phyloP scores from a whole-genome alignment of 2,329 filamentous ascomycete species.

The Botrytis sinoallii region DNA sequence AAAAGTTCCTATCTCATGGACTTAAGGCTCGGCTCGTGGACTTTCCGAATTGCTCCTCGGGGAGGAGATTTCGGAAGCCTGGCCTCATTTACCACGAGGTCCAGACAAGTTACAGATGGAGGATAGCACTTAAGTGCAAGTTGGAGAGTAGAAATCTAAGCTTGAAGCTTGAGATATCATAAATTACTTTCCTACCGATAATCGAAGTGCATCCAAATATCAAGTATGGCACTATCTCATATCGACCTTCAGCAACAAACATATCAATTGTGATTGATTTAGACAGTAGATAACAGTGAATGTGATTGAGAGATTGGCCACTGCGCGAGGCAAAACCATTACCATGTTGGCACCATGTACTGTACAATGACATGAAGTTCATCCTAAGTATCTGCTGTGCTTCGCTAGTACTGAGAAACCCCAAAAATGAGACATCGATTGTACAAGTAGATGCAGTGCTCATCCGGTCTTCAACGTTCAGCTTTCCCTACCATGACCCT shows the following conservation, averaged over 20 bases:
- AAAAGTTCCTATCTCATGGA: neutral
- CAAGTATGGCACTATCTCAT: neutral
- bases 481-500: constrained; percentile 3
- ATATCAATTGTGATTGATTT: neutral
- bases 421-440: constrained; percentile 8
- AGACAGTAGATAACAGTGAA: neutral
- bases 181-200: neutral
- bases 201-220: neutral
- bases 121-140: neutral
- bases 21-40: neutral
- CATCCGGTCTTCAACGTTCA: constrained; percentile 13
- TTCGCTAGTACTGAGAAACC: constrained; percentile 18
- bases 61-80: neutral
- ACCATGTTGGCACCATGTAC: neutral
- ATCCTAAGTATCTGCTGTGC: constrained; percentile 15
- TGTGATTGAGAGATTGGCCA: neutral
- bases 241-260: neutral
- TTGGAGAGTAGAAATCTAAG: neutral
- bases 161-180: neutral
- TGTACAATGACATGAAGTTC: constrained; percentile 16
- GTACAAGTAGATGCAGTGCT: constrained; percentile 10
- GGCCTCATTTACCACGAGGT: constrained; percentile 2
- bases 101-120: neutral
- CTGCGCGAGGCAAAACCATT: neutral
- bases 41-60: neutral